These are phyloP conservation scores for Mucor plumbeus DNA, from an alignment of 371 early-diverging fungal genomes.

Conservation along the genomic window DNA sequence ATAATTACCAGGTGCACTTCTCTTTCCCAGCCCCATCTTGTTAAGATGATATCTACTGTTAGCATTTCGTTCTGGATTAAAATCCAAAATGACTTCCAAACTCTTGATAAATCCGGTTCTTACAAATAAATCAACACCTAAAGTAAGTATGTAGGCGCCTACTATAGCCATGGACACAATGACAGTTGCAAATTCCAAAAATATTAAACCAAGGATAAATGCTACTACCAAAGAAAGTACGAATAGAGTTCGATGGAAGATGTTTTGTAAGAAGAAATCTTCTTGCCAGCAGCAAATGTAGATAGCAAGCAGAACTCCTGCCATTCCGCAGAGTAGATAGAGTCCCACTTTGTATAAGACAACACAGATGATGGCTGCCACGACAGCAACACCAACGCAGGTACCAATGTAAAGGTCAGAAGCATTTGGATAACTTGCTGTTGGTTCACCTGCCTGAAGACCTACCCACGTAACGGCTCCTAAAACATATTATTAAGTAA, in stretches of 20 bases:
- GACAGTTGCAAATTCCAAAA: conserved; percentile 31
- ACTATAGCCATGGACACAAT: conserved; percentile 35
- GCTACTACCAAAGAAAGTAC: conserved; percentile 17
- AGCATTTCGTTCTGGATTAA: conserved; percentile 12
- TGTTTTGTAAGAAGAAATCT: conserved; percentile 37
- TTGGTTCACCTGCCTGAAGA: conserved; percentile 28
- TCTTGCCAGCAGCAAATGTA: conserved; percentile 46
- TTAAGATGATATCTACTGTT: background rate
- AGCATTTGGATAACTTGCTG: conserved; percentile 24
- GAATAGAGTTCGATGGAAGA: conserved; percentile 31
- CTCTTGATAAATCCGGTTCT: conserved; percentile 26
- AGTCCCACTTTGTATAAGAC: conserved; percentile 25
- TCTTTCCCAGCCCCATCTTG: background rate
- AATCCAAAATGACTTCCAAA: conserved; percentile 23
- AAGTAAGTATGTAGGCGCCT: conserved; percentile 33
- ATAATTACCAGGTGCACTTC: conserved; percentile 15
- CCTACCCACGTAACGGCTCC: conserved; percentile 8
- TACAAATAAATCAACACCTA: conserved; percentile 36
- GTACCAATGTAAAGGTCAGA: conserved; percentile 22
- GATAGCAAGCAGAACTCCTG: conserved; percentile 36
- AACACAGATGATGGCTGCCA: conserved; percentile 21
- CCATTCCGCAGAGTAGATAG: conserved; percentile 24
- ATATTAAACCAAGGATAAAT: conserved; percentile 8
- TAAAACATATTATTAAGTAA: background rate
- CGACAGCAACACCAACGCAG: conserved; percentile 28